Evolutionary conservation across 352 stramenopile species (phyloP), one percentile per base, ranked within the genome.

Genomic region (Aphanomyces stellatus): DNA sequence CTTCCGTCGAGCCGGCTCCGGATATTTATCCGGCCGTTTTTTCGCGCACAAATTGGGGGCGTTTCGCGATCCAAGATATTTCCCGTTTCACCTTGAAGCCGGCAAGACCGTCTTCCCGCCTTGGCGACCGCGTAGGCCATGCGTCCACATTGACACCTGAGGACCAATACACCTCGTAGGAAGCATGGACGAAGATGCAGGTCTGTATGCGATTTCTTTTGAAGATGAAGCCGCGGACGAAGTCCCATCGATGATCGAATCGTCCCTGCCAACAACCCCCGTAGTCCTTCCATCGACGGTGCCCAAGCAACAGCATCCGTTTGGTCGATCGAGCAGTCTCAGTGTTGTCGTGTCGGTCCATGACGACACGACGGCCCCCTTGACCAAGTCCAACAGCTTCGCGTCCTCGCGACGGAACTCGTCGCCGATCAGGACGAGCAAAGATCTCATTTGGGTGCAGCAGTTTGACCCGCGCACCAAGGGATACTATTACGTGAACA

Each of bases 391-490:
- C 5, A 15, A 37, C 13, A 57, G 49, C 49, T 57, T 57, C 27
- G 6, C 30, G 6, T 15, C 25, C 19, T 8, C 49, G 2, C 19
- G 17, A 24, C 11, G 5, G 5, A 11, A n/a, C 25, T 7, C 19
- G 0, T 1, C 25, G 30, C 1, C 4, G 10, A 57, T 11, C 25
- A 57, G 33, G 2, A 7, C 55, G 6, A 27, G 6, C n/a, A 59
- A 19, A 10, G 49, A 67, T 17, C 11, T 57, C 25, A 4, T 57
- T 64, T 86, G 78, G 78, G 73, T 68, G 25, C 61, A 76, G 62
- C 78, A 84, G 48, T 87, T 74, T 31, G 78, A 87, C 33, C 78
- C 78, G 27, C 72, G 76, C 0, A 73, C 66, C 1, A 41, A 71
- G 4, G 31, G 59, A 33, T 65, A 64, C 34, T 79, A 79, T 65